phyloP scores from a whole-genome alignment of 1,139 yeast species.

The Blastobotrys capitulatus region DNA sequence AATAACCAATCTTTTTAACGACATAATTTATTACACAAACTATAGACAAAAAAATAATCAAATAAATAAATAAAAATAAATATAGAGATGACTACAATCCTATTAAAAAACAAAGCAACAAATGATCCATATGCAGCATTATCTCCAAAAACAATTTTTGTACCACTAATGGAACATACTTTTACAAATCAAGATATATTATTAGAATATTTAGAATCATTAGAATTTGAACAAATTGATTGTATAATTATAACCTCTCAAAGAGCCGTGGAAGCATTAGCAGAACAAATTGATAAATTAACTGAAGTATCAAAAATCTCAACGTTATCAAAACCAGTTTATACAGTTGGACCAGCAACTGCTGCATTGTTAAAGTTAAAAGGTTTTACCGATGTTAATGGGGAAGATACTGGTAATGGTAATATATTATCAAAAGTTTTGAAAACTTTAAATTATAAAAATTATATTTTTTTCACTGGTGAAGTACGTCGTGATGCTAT shows the following conservation, averaged over 20 bases:
- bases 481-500: conserved; percentile 77
- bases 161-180: conserved; percentile 66
- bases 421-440: conserved; percentile 58
- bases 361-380: conserved; percentile 48
- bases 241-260: conserved; percentile 83
- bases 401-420: conserved; percentile 84
- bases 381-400: conserved; percentile 67
- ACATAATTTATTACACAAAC: no score
- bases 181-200: conserved; percentile 47
- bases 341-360: conserved; percentile 94
- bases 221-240: conserved; percentile 40
- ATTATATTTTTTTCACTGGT: conserved; percentile 78
- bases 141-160: conserved; percentile 46
- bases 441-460: conserved; percentile 18
- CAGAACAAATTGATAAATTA: neutral
- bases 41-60: neutral
- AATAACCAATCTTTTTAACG: no score
- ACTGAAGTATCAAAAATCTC: conserved; percentile 4
- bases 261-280: conserved; percentile 73
- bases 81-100: conserved; percentile 27
- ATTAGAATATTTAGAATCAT: conserved; percentile 38
- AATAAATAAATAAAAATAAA: neutral
- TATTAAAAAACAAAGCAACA: conserved; percentile 65
- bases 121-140: conserved; percentile 54
- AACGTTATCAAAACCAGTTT: conserved; percentile 49